These are phyloP conservation scores for Suillus spraguei DNA, from an alignment of 768 basidiomycete species.

Conservation along the genomic window DNA sequence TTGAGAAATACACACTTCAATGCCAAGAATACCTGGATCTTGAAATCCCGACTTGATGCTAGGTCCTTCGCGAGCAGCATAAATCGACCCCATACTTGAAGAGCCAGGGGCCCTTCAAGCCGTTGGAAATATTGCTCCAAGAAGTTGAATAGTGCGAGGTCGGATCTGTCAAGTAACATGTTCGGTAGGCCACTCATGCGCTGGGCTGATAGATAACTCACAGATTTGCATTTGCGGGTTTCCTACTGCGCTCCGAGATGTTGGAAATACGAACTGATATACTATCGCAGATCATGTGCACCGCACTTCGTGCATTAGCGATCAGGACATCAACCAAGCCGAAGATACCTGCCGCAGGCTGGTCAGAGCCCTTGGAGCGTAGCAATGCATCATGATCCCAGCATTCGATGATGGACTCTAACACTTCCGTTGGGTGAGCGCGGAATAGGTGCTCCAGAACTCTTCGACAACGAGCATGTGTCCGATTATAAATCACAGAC, in stretches of 20 bases:
- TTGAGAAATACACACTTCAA: slow-evolving; percentile 57
- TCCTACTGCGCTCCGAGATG: slow-evolving; percentile 59
- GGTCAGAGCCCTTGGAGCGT: slow-evolving; percentile 41
- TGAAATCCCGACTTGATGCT: slow-evolving; percentile 66
- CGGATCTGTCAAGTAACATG: slow-evolving; percentile 50
- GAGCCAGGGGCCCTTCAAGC: slow-evolving; percentile 87
- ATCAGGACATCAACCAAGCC: slow-evolving; percentile 84
- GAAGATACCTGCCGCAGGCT: slow-evolving; percentile 60
- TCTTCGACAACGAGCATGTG: slow-evolving; percentile 69
- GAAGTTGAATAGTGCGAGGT: slow-evolving; percentile 77
- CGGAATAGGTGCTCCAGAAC: slow-evolving; percentile 88
- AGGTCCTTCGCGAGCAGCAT: slow-evolving; percentile 81
- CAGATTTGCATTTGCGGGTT: slow-evolving; percentile 68
- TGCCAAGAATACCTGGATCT: slow-evolving; percentile 67
- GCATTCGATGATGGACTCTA: slow-evolving; percentile 81
- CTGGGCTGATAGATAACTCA: slow-evolving; percentile 36
- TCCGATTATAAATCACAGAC: slow-evolving; percentile 64
- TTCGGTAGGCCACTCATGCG: neutral
- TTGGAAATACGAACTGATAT: slow-evolving; percentile 62
- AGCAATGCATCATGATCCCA: slow-evolving; percentile 68
- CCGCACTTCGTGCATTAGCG: slow-evolving; percentile 81
- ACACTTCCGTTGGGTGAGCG: slow-evolving; percentile 74
- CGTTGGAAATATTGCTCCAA: slow-evolving; percentile 83
- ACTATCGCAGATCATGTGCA: slow-evolving; percentile 88
- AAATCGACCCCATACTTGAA: slow-evolving; percentile 89